Evolutionary conservation across 768 basidiomycete species (phyloP).

Genomic region (Pisolithus sp.): DNA sequence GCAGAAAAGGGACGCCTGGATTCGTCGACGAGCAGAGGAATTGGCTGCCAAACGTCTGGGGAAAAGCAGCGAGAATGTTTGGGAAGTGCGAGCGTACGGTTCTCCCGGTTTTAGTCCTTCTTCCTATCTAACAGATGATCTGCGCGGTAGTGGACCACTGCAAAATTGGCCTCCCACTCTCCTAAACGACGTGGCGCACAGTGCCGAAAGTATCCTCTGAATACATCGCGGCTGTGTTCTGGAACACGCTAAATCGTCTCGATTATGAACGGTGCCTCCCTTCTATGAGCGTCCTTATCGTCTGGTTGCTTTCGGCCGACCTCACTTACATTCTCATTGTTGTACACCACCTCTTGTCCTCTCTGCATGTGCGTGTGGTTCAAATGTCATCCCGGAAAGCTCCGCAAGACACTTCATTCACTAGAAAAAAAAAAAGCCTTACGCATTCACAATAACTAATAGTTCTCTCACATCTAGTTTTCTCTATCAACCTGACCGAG

Average conservation of each 20-base stretch:
- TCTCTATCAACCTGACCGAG: too few species aligned
- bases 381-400: background rate
- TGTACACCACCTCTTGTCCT: background rate
- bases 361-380: background rate
- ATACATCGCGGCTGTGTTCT: background rate
- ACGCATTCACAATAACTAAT: too few species aligned
- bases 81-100: conserved; percentile 80
- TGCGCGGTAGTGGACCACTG: conserved; percentile 14
- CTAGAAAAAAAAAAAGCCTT: too few species aligned
- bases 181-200: conserved; percentile 13
- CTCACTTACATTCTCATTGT: too few species aligned
- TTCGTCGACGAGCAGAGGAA: conserved; percentile 85
- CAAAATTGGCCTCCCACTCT: conserved; percentile 25
- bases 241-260: too few species aligned
- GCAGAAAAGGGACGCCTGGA: conserved; percentile 76
- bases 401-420: too few species aligned
- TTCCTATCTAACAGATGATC: background rate
- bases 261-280: too few species aligned
- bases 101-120: background rate
- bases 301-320: too few species aligned
- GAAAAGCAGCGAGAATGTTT: conserved; percentile 91
- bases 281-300: too few species aligned
- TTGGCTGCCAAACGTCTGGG: conserved; percentile 75
- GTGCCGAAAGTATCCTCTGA: conserved; percentile 20
- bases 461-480: too few species aligned